Conservation (phyloP, 768 basidiomycete species). For the Agrocybe praecox region DNA sequence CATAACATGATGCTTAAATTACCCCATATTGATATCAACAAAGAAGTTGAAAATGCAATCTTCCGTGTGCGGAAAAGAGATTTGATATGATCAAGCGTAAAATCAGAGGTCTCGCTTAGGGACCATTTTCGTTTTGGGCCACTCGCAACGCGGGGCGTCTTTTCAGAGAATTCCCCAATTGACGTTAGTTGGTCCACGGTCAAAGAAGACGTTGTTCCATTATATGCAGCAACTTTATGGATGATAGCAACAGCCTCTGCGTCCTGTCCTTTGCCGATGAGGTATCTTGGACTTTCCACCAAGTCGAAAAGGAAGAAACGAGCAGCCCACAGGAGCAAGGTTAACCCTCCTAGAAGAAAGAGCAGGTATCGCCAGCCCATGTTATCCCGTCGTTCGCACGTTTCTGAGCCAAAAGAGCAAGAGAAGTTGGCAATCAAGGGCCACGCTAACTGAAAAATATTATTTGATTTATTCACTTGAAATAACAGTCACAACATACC, state of each 20-base stretch:
- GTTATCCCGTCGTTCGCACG: slow-evolving; percentile 54
- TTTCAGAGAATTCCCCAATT: slow-evolving; percentile 12
- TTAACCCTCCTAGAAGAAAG: slow-evolving; percentile 72
- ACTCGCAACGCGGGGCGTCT: slow-evolving; percentile 4
- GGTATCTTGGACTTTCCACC: slow-evolving; percentile 71
- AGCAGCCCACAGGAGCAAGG: slow-evolving; percentile 60
- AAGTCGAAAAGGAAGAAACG: slow-evolving; percentile 71
- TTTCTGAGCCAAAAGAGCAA: slow-evolving; percentile 35
- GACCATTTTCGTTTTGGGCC: slow-evolving; percentile 14
- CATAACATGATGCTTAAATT: slow-evolving; percentile 3
- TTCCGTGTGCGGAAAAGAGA: slow-evolving; percentile 64
- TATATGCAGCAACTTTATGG: slow-evolving; percentile 61
- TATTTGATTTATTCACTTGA: neutral
- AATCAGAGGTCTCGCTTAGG: slow-evolving; percentile 40
- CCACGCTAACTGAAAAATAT: slow-evolving; percentile 48
- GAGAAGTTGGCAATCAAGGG: slow-evolving; percentile 72
- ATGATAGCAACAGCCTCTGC: slow-evolving; percentile 65
- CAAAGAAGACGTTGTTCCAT: slow-evolving; percentile 50
- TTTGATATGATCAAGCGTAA: slow-evolving; percentile 45
- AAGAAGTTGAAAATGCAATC: slow-evolving; percentile 66
- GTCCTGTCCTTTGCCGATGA: slow-evolving; percentile 69
- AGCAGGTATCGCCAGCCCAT: slow-evolving; percentile 79
- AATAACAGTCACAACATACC: slow-evolving; percentile 17
- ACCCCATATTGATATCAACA: slow-evolving; percentile 59
- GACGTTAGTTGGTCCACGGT: slow-evolving; percentile 53